A percentile compares a stretch with the other conserved stretches of the same genome.
phyloP scores from a whole-genome alignment of 257 asterid genomes.

The Phtheirospermum japonicum region DNA sequence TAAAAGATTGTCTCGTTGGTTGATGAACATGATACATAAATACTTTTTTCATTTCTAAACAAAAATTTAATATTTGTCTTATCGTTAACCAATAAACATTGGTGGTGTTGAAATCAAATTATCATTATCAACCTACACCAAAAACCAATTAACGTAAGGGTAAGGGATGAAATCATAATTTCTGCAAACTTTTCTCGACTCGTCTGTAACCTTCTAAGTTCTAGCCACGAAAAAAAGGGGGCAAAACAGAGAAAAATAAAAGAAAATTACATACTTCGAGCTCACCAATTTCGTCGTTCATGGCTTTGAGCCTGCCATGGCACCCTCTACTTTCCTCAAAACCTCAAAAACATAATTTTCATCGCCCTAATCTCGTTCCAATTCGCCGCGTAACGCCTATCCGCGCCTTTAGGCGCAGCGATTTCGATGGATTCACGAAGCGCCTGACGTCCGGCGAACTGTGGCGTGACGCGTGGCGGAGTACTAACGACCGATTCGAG shows the following conservation, averaged over 20 bases:
- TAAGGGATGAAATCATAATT: conserved; percentile 22
- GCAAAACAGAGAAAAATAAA: too few species aligned
- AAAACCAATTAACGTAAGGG: neutral
- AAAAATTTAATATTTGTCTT: too few species aligned
- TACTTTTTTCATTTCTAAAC: too few species aligned
- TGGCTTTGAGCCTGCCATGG: conserved; percentile 31
- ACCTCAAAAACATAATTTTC: conserved; percentile 15
- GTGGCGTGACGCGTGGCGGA: conserved; percentile 76
- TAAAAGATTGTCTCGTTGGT: too few species aligned
- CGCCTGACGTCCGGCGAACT: conserved; percentile 73
- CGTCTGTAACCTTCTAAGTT: too few species aligned
- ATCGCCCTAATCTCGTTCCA: conserved; percentile 23
- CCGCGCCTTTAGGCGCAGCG: conserved; percentile 80
- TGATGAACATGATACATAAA: too few species aligned
- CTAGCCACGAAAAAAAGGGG: neutral
- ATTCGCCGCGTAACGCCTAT: conserved; percentile 36
- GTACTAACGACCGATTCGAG: conserved; percentile 87
- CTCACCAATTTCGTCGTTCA: neutral
- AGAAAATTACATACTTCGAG: neutral
- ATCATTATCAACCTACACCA: neutral
- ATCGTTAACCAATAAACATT: neutral
- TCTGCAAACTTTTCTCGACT: neutral
- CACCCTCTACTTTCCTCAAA: conserved; percentile 48
- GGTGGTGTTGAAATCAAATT: neutral
- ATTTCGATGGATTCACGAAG: conserved; percentile 73